Conservation (phyloP, 2,329 filamentous ascomycete genomes). For the Monilinia vaccinii-corymbosi region DNA sequence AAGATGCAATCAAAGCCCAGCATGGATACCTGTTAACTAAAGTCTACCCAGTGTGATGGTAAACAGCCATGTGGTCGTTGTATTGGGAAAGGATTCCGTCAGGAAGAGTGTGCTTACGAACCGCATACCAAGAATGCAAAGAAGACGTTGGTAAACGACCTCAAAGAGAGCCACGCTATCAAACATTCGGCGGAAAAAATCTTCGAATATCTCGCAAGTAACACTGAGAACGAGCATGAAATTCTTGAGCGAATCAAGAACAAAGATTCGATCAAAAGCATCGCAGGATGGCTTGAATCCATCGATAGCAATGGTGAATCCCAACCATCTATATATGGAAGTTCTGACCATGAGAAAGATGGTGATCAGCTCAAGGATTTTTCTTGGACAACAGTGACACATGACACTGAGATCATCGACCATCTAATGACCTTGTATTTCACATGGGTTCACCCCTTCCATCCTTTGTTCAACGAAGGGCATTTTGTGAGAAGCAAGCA, state of each 20-base stretch:
- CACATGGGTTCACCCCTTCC: slow-evolving; percentile 30
- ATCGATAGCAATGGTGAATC: slow-evolving; percentile 19
- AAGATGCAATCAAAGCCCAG: background rate
- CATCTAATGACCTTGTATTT: slow-evolving; percentile 30
- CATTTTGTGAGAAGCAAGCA: slow-evolving; percentile 26
- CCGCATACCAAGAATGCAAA: slow-evolving; percentile 31
- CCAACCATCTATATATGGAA: slow-evolving; percentile 16
- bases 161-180: slow-evolving; percentile 1
- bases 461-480: slow-evolving; percentile 28
- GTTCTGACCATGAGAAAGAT: slow-evolving; percentile 24
- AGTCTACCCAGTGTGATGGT: slow-evolving; percentile 27
- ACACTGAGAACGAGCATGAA: slow-evolving; percentile 25
- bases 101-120: slow-evolving; percentile 26
- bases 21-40: background rate
- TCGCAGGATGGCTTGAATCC: slow-evolving; percentile 25
- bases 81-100: slow-evolving; percentile 18
- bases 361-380: slow-evolving; percentile 6
- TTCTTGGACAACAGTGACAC: slow-evolving; percentile 26
- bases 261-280: slow-evolving; percentile 25
- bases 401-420: slow-evolving; percentile 21
- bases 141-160: slow-evolving; percentile 27
- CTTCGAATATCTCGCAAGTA: slow-evolving; percentile 23
- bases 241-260: slow-evolving; percentile 26
- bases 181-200: background rate
- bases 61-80: slow-evolving; percentile 29